phyloP scores from a whole-genome alignment of 2,329 filamentous ascomycete genomes.

The Fusarium sp. region DNA sequence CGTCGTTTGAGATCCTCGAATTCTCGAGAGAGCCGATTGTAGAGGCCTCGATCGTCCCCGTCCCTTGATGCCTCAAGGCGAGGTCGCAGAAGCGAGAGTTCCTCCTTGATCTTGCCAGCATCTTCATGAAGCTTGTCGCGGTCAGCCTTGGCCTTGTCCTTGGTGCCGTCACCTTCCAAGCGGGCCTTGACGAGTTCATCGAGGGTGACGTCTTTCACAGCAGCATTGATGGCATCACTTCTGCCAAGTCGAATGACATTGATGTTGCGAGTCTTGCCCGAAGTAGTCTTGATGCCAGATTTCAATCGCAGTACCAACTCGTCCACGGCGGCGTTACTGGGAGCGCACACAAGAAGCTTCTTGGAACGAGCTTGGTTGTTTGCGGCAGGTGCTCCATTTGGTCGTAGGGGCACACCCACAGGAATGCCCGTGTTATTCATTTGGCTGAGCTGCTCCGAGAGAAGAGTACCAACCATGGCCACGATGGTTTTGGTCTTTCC shows the following conservation, averaged over 20 bases:
- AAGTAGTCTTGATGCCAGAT: slow-evolving; percentile 81
- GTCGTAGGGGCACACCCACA: slow-evolving; percentile 47
- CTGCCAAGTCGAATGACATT: slow-evolving; percentile 91
- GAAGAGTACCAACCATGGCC: slow-evolving; percentile 90
- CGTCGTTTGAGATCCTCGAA: slow-evolving; percentile 83
- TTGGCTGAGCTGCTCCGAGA: slow-evolving; percentile 53
- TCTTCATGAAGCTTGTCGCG: slow-evolving; percentile 72
- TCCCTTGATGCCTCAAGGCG: slow-evolving; percentile 76
- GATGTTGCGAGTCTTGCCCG: slow-evolving; percentile 79
- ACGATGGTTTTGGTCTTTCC: slow-evolving; percentile 99
- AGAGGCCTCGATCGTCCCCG: slow-evolving; percentile 59
- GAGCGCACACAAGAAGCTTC: slow-evolving; percentile 96
- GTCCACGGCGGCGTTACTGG: slow-evolving; percentile 97
- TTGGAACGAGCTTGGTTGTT: slow-evolving; percentile 62
- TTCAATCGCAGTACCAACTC: slow-evolving; percentile 95
- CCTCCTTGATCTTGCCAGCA: slow-evolving; percentile 78
- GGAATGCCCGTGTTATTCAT: slow-evolving; percentile 48
- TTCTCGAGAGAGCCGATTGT: slow-evolving; percentile 75
- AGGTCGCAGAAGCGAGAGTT: slow-evolving; percentile 77
- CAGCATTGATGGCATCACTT: slow-evolving; percentile 90
- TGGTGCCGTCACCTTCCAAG: slow-evolving; percentile 71
- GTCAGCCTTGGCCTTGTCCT: slow-evolving; percentile 66
- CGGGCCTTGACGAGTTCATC: slow-evolving; percentile 88
- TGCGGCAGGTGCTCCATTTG: slow-evolving; percentile 33
- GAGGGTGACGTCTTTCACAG: slow-evolving; percentile 90